Evolutionary conservation across 2,329 filamentous ascomycete species (phyloP).

Genomic region (Aureobasidium pullulans): DNA sequence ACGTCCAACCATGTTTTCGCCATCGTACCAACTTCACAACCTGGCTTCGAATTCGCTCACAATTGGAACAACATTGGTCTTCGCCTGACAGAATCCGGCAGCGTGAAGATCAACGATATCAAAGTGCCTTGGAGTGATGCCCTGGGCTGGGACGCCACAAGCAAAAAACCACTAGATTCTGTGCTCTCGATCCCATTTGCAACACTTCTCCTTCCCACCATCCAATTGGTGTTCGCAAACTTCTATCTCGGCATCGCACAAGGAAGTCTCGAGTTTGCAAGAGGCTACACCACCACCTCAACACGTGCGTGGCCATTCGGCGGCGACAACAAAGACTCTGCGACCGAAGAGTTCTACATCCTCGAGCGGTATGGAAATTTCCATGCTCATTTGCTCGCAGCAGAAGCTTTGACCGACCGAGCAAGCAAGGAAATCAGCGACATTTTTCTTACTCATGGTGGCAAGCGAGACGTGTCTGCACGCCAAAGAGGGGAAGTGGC

Average conservation of each 20-base stretch:
- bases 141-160: conserved; percentile 48
- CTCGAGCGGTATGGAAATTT: conserved; percentile 58
- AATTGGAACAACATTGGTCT: conserved; percentile 61
- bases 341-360: conserved; percentile 59
- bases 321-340: conserved; percentile 52
- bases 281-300: conserved; percentile 48
- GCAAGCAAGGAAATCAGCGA: conserved; percentile 44
- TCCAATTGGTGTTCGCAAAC: conserved; percentile 60
- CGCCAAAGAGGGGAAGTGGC: conserved; percentile 52
- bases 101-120: conserved; percentile 53
- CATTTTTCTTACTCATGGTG: conserved; percentile 32
- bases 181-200: conserved; percentile 49
- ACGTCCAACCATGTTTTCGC: conserved; percentile 57
- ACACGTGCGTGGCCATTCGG: conserved; percentile 60
- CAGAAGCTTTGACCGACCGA: conserved; percentile 51
- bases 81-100: conserved; percentile 56
- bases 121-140: conserved; percentile 53
- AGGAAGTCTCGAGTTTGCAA: conserved; percentile 49
- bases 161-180: conserved; percentile 44
- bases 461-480: conserved; percentile 36
- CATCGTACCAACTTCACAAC: conserved; percentile 50
- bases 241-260: conserved; percentile 58
- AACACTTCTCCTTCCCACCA: conserved; percentile 53
- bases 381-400: conserved; percentile 54
- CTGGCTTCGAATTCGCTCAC: conserved; percentile 50